Evolutionary conservation across 768 basidiomycete species (phyloP), one percentile per base, ranked within the genome.

Genomic region (Xerocomus potaroensis): DNA sequence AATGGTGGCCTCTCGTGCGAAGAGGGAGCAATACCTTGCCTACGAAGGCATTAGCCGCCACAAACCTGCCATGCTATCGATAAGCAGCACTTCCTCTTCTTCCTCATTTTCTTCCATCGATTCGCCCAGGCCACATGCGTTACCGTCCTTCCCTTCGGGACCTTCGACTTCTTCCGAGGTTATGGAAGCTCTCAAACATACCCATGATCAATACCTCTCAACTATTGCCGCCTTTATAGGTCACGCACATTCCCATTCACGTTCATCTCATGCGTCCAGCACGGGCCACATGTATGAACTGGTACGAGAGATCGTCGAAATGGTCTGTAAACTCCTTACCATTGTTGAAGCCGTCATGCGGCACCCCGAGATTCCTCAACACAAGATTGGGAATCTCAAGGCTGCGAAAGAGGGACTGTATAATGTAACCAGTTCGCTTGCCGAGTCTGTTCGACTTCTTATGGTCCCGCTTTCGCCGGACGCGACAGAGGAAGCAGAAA

Each of bases 211-310:
- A 40, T 87, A 94, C 58, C 74, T 98, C 10, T 95, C 91, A 5
- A 89, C 91, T 16, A 91, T 96, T 60, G 94, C 96, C 18, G 95
- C 94, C 6, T 93, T 99, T 65, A 96, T 99, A 57, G 95, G 94
- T 1, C 93, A 97, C 62, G 89, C 92, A 1, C 95, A 98, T 59
- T 89, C 90, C 14, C 90, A 97, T 72, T 84, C 89, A 18, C 83
- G 90, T 36, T 75, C 80, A 32, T 90, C 90, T 23, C 94, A 97
- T 66, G 91, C 95, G 0, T 90, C 91, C 5, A 91, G 86, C 50
- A 94, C 92, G 14, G 94, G 91, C 1, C 87, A 92, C 55, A 76
- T 98, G 66, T 93, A 96, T 61, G 93, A 97, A 55, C 80, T 97
- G 43, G 91, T 94, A n/a, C 81, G 87, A 42, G 91, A 95, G 68